Base-by-base conservation (phyloP, 495 filamentous ascomycete species). In the Neurospora tetrasperma region DNA sequence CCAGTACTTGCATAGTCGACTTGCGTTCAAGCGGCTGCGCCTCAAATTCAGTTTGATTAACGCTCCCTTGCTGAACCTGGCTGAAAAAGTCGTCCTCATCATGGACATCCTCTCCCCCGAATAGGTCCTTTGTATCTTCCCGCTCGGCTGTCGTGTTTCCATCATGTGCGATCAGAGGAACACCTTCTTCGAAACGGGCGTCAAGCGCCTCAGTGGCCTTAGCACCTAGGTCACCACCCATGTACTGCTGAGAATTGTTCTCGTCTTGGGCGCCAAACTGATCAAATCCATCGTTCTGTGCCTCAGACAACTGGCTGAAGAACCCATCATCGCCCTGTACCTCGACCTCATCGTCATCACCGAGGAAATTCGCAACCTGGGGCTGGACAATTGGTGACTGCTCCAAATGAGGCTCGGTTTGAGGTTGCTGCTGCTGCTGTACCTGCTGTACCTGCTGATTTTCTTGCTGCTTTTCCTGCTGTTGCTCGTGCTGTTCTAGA, bases 141-240 rank as follows among this genome's bases (percentile, higher is more conserved):
- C 46, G 18, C 3, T 70, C n/a, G 14, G 78, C 44, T 66, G 54
- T 38, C 27, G 54, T 69, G 42, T 82, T 73, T 8, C 74, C 54
- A 8, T 76, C 72, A 62, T 83, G 77, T 1, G 81, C 74, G 66
- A 91, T 84, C 31, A 90, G 79, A 4, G 88, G 89, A 23, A 90
- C 31, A 1, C 89, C 89, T 76, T 90, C 89, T 68, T 89, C 88
- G 72, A 84, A 90, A 11, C 88, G 84, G 68, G 86, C 84, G 31
- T 88, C 83, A 23, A 73, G 72, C 10, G 78, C 79, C 35, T 82
- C 81, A 42, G 81, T 80, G 12, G 73, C 76, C 12, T 78, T 75
- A 38, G 79, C 84, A 42, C 79, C 77, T 4, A 84, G 69, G 59
- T 84, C 80, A 9, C 82, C 83, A 20, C 80, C 80, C 18, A 80